phyloP scores from a whole-genome alignment of 345 rosid genomes.

The Sisymbrium irio region DNA sequence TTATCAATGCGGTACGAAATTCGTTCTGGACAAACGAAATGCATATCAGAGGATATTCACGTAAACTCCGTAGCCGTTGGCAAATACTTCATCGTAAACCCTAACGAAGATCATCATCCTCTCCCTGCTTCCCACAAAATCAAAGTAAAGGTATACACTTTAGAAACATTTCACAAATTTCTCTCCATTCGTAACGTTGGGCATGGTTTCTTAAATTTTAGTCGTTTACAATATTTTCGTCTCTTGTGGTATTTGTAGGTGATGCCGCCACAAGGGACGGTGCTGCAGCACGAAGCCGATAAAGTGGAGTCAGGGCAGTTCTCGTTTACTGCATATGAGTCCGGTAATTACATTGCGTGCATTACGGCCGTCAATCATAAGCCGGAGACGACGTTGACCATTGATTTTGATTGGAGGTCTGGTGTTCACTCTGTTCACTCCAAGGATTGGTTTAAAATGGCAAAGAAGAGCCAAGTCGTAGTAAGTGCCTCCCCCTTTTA shows the following conservation, averaged over 20 bases:
- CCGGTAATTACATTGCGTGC: too few relatives aligned
- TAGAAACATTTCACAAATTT: too few relatives aligned
- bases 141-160: conserved; percentile 65
- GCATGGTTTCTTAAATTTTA: not conserved
- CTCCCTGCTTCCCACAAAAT: conserved; percentile 65
- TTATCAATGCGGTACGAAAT: conserved; percentile 68
- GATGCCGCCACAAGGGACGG: not conserved
- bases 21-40: conserved; percentile 60
- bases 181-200: not conserved
- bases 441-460: conserved; percentile 77
- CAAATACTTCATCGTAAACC: conserved; percentile 70
- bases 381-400: conserved; percentile 46
- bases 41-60: conserved; percentile 77
- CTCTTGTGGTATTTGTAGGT: conserved; percentile 39
- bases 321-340: too few relatives aligned
- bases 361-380: conserved; percentile 40
- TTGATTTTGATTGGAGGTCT: conserved; percentile 83
- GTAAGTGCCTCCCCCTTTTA: conserved; percentile 63
- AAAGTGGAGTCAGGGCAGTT: too few relatives aligned
- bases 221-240: not conserved
- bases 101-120: conserved; percentile 52
- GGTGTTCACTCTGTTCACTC: conserved; percentile 51
- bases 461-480: conserved; percentile 72
- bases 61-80: conserved; percentile 75
- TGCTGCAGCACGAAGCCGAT: too few relatives aligned